A percentile compares a stretch with the other conserved stretches of the same genome.
These are phyloP conservation scores for Protomyces lactucae-debilis DNA, from an alignment of 1,139 yeast genomes.

Conservation along the genomic window DNA sequence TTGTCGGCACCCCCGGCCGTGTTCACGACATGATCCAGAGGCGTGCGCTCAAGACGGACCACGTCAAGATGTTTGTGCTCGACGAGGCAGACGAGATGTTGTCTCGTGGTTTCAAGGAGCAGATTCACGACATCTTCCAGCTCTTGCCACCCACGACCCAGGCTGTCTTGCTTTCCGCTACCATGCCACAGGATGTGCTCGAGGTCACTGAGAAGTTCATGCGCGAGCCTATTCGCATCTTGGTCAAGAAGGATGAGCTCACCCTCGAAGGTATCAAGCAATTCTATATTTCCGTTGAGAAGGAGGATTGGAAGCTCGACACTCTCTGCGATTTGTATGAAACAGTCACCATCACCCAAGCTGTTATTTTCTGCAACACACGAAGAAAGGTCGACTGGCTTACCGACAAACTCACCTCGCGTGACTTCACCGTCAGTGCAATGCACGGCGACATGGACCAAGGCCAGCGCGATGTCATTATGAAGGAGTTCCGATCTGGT, in stretches of 20 bases:
- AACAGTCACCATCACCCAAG: slow-evolving; percentile 96
- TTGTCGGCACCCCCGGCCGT: slow-evolving; percentile 99
- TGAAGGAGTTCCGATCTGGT: slow-evolving; percentile 98
- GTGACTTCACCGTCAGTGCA: slow-evolving; percentile 91
- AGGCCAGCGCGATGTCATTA: slow-evolving; percentile 93
- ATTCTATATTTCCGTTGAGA: slow-evolving; percentile 88
- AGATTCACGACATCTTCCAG: slow-evolving; percentile 93
- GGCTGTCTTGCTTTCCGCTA: slow-evolving; percentile 93
- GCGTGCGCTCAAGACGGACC: slow-evolving; percentile 81
- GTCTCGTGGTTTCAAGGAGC: slow-evolving; percentile 94
- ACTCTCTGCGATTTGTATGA: slow-evolving; percentile 96
- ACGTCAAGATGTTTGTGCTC: slow-evolving; percentile 92
- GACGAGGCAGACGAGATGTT: slow-evolving; percentile 99
- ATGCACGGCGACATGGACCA: slow-evolving; percentile 98
- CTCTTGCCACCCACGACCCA: slow-evolving; percentile 91
- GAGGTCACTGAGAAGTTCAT: slow-evolving; percentile 95
- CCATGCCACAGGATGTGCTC: slow-evolving; percentile 96
- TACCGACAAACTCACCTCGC: slow-evolving; percentile 76
- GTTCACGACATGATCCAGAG: slow-evolving; percentile 96
- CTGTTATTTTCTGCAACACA: slow-evolving; percentile 99
- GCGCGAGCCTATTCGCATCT: slow-evolving; percentile 94
- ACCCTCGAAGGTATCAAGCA: slow-evolving; percentile 98
- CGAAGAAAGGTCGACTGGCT: slow-evolving; percentile 94
- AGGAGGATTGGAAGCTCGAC: slow-evolving; percentile 90
- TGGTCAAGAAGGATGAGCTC: slow-evolving; percentile 97